Evolutionary conservation across 1,284 basidiomycete genomes (phyloP).

Genomic region (Ceratobasidium sp.): DNA sequence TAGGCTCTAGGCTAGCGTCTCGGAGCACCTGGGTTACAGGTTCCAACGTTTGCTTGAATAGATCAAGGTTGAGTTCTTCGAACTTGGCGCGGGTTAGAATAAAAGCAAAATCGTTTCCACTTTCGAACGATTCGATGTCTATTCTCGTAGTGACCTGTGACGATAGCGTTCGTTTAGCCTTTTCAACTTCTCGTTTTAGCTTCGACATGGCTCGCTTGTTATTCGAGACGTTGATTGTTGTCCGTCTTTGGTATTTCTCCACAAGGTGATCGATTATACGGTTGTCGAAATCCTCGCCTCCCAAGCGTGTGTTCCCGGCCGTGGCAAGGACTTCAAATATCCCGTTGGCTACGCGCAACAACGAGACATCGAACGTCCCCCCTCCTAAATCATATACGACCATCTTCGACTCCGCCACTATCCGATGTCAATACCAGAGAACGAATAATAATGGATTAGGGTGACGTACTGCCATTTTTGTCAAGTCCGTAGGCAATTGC

Average conservation of each 20-base stretch:
- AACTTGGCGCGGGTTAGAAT: conserved; percentile 71
- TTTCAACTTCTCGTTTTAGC: conserved; percentile 66
- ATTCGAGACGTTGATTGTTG: conserved; percentile 64
- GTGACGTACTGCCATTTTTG: conserved; percentile 52
- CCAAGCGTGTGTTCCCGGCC: conserved; percentile 59
- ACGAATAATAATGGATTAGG: too few relatives aligned
- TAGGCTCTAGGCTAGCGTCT: conserved; percentile 58
- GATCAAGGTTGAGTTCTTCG: conserved; percentile 72
- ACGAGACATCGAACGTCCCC: conserved; percentile 72
- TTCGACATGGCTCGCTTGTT: conserved; percentile 67
- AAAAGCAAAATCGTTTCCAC: conserved; percentile 67
- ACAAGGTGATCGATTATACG: conserved; percentile 65
- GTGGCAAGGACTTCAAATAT: conserved; percentile 44
- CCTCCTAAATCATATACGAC: conserved; percentile 69
- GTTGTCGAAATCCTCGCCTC: conserved; percentile 74
- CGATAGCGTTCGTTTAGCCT: conserved; percentile 71
- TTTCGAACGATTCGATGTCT: conserved; percentile 71
- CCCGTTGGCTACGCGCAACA: conserved; percentile 68
- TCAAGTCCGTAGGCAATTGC: conserved; percentile 70
- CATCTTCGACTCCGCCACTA: conserved; percentile 66
- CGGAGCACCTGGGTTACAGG: conserved; percentile 70
- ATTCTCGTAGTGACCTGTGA: conserved; percentile 68
- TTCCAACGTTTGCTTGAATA: conserved; percentile 71
- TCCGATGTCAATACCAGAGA: conserved; percentile 28
- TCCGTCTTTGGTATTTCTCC: conserved; percentile 66